Percentiles rank a stretch among this genome's conserved stretches.
Evolutionary conservation across 352 stramenopile genomes (phyloP).

Genomic region (Thraustotheca clavata): DNA sequence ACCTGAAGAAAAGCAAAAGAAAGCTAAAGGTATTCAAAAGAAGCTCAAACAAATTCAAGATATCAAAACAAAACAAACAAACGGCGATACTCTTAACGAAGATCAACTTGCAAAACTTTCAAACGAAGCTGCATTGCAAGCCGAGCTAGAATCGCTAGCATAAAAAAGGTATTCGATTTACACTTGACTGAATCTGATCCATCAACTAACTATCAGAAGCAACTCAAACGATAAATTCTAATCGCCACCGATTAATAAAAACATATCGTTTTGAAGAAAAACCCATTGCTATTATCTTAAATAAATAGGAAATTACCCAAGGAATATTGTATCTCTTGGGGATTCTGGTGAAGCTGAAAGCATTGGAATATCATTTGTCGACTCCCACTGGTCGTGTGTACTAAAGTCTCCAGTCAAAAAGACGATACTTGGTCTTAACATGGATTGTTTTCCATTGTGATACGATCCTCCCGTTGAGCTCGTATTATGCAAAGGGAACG

Average conservation of each 20-base stretch:
- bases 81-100: slow-evolving; percentile 65
- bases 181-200: too few species aligned
- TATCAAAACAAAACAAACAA: slow-evolving; percentile 67
- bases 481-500: background rate
- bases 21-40: slow-evolving; percentile 72
- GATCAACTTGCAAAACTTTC: slow-evolving; percentile 73
- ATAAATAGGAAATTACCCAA: background rate
- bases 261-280: too few species aligned
- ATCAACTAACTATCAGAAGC: too few species aligned
- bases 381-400: background rate
- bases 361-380: background rate
- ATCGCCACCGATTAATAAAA: too few species aligned
- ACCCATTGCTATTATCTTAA: too few species aligned
- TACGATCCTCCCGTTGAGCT: background rate
- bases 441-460: background rate
- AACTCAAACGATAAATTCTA: too few species aligned
- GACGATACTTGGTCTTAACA: background rate
- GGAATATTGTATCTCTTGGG: background rate
- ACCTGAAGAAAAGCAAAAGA: slow-evolving; percentile 77
- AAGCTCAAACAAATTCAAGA: slow-evolving; percentile 84
- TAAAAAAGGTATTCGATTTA: background rate
- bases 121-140: slow-evolving; percentile 50
- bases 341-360: background rate
- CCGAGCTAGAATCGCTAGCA: slow-evolving; percentile 57
- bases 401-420: background rate